Conservation (phyloP, 345 rosid species). For the Brassica cretica region DNA sequence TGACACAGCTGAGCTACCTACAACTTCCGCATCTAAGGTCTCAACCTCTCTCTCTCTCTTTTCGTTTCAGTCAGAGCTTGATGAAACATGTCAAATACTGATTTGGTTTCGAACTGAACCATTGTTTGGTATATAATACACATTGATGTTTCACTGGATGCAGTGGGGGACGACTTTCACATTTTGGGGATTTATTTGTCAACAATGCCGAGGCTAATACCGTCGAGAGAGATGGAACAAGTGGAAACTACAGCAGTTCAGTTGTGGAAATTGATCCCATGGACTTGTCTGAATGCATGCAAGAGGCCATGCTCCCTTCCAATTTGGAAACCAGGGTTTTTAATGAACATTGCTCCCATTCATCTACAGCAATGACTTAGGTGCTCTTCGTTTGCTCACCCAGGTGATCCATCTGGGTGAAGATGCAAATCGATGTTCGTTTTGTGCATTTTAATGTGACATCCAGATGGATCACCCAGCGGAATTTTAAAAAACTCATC, state of each 20-base stretch:
- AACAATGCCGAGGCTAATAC: constrained; percentile 58
- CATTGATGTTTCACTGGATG: constrained; percentile 32
- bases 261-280: constrained; percentile 64
- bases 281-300: constrained; percentile 98
- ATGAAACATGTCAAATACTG: too few species aligned
- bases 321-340: constrained; percentile 88
- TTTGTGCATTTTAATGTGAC: too few species aligned
- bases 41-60: neutral
- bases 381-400: too few species aligned
- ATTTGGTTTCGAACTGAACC: neutral
- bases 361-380: constrained; percentile 25
- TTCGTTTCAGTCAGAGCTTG: too few species aligned
- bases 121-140: neutral
- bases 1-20: constrained; percentile 50
- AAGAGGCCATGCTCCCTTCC: constrained; percentile 95
- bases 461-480: too few species aligned
- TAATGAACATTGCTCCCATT: neutral
- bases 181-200: constrained; percentile 79
- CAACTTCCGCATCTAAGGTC: constrained; percentile 56
- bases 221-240: constrained; percentile 34
- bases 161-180: constrained; percentile 54
- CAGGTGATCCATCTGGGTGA: too few species aligned
- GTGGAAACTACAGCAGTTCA: constrained; percentile 46
- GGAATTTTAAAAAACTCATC: too few species aligned
- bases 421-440: too few species aligned